Evolutionary conservation across 2,329 filamentous ascomycete species (phyloP), one percentile per base, ranked within the genome.

Genomic region (Clarireedia paspali): DNA sequence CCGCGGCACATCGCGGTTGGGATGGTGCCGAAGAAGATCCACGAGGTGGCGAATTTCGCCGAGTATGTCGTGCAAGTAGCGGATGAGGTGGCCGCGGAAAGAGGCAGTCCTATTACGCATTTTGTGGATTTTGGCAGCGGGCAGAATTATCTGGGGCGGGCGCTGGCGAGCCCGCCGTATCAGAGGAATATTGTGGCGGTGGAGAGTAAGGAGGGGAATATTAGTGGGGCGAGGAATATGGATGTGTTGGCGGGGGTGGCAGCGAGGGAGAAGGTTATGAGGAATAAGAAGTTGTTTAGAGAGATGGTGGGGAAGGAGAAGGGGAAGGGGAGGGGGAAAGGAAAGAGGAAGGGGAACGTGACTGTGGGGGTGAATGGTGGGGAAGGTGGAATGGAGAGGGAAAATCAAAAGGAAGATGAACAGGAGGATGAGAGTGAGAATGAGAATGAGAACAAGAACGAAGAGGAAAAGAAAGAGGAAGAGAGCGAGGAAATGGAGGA

Each of bases 61-160:
- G 81, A 81, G 60, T 97, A 92, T 65, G 82, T 97, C 52, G 80
- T 89, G 50, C 67, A 73, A 3, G 73, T 86, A 9, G 77, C 81
- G 0, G 71, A 73, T 53, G 77, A 80, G 27, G 78, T 96, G 24
- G 77, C 81, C 3, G 68, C 74, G 2, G 73, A 81, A 1, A 79
- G 85, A 44, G 74, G 76, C 0, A 72, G 76, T 48, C 72, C 77
- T 6, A 84, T 96, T 58, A 89, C 90, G 0, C 91, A 97, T 73
- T 84, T 96, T 57, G 86, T 97, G 49, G 94, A 99, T 72, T 96
- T 97, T 71, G 94, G 94, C 27, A 96, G 91, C 53, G 94, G 94
- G 0, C 92, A 97, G 70, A 97, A 96, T 68, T 99, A 99, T 67
- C 83, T 99, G 3, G 92, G 94, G 0, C 81, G 94, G 47, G 88